Base-by-base conservation (phyloP, 345 rosid genomes). In the Syzygium jambos region DNA sequence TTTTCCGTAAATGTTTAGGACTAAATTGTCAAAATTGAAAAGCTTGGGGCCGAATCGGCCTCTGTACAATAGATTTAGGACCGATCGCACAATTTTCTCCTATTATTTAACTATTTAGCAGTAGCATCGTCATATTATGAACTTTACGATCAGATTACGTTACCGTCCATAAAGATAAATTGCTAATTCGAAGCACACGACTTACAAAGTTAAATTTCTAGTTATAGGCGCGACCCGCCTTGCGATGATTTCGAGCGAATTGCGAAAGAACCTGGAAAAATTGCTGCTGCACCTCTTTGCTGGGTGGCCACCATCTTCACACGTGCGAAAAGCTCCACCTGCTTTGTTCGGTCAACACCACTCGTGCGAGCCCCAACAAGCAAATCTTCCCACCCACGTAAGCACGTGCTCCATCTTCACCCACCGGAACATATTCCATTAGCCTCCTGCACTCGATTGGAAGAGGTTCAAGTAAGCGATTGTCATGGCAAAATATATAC, bases 171-270 rank as follows among this genome's bases (percentile, higher is more conserved):
- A 8, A 55, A 0, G 27, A 55, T 55, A 22, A 7, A 55, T 55
- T 22, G 12, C 27, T 55, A 55, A 55, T 55, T 22, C 2, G 0
- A 55, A 22, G 59, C 0, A 21, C 59, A 22, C 0, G 0, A 22
- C 27, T 54, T 22, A 55, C 0, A 0, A 55, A 22, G 59, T 55
- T 55, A 22, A 55, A 55, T 55, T 55, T 55, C 11, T 55, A 55
- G 59, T 0, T 55, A 22, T 55, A 55, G 27, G 11, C 0, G 12
- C 0, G 11, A 22, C 27, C 27, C 2, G 27, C 59, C 59, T 55
- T 55, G 0, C 27, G 0, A 55, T 55, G 27, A 1, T 55, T 55
- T 25, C 12, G 0, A 55, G 27, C 3, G 9, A 55, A 55, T 55
- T 55, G 22, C 1, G 59, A 55, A 55, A 22, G 59, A 22, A 55